Evolutionary conservation across 2,329 filamentous ascomycete genomes (phyloP), one percentile per base, ranked within the genome.

Genomic region (Nectriaceae sp.): DNA sequence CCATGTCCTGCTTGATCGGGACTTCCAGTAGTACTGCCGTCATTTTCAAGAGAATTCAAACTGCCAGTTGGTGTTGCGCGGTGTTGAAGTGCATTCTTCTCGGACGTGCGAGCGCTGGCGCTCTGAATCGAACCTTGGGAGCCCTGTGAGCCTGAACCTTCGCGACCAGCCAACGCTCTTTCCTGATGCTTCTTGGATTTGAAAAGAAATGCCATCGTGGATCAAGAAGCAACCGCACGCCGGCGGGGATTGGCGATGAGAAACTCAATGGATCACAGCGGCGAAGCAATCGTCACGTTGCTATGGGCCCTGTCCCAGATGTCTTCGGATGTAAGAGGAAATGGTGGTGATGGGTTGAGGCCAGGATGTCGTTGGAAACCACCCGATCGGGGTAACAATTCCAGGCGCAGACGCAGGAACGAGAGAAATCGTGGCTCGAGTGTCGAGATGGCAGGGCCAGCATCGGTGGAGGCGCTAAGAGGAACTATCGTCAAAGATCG

Each of bases 171-270:
- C 57, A 80, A 66, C 48, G 73, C 74, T 65, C 84, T 81, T 61
- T 86, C 83, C 69, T 87, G 84, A 65, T 82, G 80, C 72, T 89
- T 90, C 73, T 90, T 91, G 47, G 85, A 89, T 70, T 90, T 90
- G 76, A 91, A 91, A 53, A 91, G 79, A 70, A 91, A 91, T 58
- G 88, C 85, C 88, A 91, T 91, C 70, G 70, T 77, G 69, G 64
- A 62, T 71, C 65, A 67, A 61, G 42, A 50, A 63, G 65, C 64
- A 47, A 56, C 69, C 67, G 69, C 68, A 66, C 62, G 61, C 65
- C 65, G 68, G 68, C 61, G 64, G 61, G 46, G 38, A 47, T 52
- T 47, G 43, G 44, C 47, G 52, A 46, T 52, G 50, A 62, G 54
- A 57, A 49, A 42, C 46, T 57, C 50, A 40, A 33, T 39, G 35